phyloP scores from a whole-genome alignment of 169 alveolate genomes.

The Plasmodium gallinaceum region DNA sequence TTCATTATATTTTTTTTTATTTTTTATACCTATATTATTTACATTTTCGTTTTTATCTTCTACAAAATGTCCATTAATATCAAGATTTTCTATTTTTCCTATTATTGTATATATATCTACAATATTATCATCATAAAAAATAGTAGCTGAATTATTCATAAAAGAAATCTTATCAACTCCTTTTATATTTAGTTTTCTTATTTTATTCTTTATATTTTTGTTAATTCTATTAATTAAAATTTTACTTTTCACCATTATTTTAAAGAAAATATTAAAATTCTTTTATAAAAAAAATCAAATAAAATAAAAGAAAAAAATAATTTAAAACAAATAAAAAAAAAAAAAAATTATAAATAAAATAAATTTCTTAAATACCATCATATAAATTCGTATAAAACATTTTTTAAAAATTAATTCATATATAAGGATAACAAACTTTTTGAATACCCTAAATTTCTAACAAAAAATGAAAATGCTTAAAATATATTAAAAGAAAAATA shows the following conservation, averaged over 20 bases:
- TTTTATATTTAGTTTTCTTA: constrained; percentile 7
- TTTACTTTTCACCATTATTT: constrained; percentile 24
- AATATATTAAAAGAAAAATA: too few relatives aligned
- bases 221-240: constrained; percentile 20
- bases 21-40: neutral
- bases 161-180: constrained; percentile 29
- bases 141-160: constrained; percentile 5
- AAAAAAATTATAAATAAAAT: too few relatives aligned
- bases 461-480: too few relatives aligned
- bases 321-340: too few relatives aligned
- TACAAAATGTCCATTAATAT: constrained; percentile 49
- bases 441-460: too few relatives aligned
- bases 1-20: neutral
- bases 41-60: constrained; percentile 27
- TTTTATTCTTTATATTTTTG: constrained; percentile 18
- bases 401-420: too few relatives aligned
- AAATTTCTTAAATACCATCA: too few relatives aligned
- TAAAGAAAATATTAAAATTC: neutral
- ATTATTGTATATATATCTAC: constrained; percentile 11
- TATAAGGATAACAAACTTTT: too few relatives aligned
- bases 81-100: constrained; percentile 11
- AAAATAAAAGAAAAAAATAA: neutral
- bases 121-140: constrained; percentile 21
- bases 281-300: neutral
- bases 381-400: too few relatives aligned